phyloP scores from a whole-genome alignment of 129 eudicot genomes.

The Arctium minus region DNA sequence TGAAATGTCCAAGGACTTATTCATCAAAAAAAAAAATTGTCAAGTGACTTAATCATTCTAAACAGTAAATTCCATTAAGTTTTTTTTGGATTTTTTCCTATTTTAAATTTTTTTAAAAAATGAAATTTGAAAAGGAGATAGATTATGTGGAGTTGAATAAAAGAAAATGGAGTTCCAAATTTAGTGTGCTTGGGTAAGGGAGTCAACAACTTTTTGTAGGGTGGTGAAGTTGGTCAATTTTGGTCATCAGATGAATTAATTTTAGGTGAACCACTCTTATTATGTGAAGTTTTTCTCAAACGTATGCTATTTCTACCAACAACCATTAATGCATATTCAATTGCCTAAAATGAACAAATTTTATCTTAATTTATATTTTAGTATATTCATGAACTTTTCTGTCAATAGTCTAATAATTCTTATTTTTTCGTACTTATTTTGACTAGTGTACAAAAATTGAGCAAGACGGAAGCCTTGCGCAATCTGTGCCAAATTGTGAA shows the following conservation, averaged over 20 bases:
- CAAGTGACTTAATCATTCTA: too few species aligned
- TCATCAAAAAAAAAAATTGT: too few species aligned
- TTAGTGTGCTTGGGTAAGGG: constrained; percentile 14
- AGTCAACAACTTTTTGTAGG: constrained; percentile 34
- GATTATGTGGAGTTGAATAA: neutral
- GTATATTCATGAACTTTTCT: too few species aligned
- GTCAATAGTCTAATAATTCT: neutral
- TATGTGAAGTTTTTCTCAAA: constrained; percentile 11
- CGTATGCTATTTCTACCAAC: neutral
- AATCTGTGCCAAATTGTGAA: neutral
- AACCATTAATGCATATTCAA: neutral
- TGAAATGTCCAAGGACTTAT: too few species aligned
- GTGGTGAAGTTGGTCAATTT: constrained; percentile 35
- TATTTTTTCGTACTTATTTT: neutral
- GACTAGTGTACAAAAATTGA: neutral
- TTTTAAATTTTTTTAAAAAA: too few species aligned
- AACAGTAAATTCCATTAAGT: too few species aligned
- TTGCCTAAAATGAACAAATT: too few species aligned
- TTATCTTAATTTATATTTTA: neutral
- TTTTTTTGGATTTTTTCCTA: too few species aligned
- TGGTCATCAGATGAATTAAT: constrained; percentile 22
- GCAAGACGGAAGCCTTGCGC: neutral
- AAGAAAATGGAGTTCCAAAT: neutral
- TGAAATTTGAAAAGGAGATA: too few species aligned
- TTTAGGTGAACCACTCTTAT: constrained; percentile 41